A percentile compares a stretch with the other conserved stretches of the same genome.
Conservation (phyloP, 805 yeast genomes). For the Babjeviella inositovora region DNA sequence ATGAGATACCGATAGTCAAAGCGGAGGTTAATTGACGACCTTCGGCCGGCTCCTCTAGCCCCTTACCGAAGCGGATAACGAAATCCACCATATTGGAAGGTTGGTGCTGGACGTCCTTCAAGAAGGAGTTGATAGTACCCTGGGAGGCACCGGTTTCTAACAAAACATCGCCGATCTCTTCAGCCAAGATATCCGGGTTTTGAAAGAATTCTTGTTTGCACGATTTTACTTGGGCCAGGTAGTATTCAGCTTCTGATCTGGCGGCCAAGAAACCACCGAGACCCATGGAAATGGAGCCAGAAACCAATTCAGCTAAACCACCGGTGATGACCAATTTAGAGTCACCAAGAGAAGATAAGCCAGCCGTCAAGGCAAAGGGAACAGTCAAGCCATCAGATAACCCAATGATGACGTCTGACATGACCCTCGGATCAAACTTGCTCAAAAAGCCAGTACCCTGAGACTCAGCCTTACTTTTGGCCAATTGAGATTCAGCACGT, state of each 20-base stretch:
- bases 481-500: too few relatives aligned
- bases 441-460: constrained; percentile 33
- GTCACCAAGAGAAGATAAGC: constrained; percentile 81
- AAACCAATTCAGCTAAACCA: constrained; percentile 92
- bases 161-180: constrained; percentile 69
- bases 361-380: constrained; percentile 98
- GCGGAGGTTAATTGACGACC: constrained; percentile 84
- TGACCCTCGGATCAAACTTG: constrained; percentile 74
- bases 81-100: constrained; percentile 77
- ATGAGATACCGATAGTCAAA: constrained; percentile 75
- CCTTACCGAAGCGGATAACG: constrained; percentile 76
- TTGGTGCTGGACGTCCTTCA: constrained; percentile 61
- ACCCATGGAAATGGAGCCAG: constrained; percentile 97
- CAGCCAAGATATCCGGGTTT: constrained; percentile 49
- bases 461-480: too few relatives aligned
- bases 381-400: constrained; percentile 92
- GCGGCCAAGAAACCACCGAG: constrained; percentile 96
- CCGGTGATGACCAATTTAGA: constrained; percentile 88
- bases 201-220: constrained; percentile 57
- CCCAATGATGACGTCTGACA: constrained; percentile 89
- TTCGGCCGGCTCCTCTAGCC: constrained; percentile 91
- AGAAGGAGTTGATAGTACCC: constrained; percentile 56
- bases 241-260: constrained; percentile 68
- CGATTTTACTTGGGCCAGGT: constrained; percentile 50
- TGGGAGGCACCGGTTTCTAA: constrained; percentile 60